Evolutionary conservation across 306 rosid genomes (phyloP).

Genomic region (Vicia faba): DNA sequence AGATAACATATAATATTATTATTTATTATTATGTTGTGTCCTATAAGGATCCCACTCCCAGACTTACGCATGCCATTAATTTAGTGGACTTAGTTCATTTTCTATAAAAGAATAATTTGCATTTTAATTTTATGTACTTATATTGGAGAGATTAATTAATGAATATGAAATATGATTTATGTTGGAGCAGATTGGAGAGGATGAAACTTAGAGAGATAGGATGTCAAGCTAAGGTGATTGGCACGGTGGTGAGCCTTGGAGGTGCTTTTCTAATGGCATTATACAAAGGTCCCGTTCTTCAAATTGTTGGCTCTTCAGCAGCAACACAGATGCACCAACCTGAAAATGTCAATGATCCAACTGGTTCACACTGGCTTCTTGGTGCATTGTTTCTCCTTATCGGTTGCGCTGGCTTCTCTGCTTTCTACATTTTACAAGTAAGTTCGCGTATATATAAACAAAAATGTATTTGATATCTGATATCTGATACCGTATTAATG

Average conservation of each 20-base stretch:
- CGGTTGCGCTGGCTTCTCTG: constrained; percentile 67
- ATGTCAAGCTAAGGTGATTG: constrained; percentile 68
- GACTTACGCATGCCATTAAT: constrained; percentile 16
- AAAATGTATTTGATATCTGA: no score
- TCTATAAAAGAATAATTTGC: no score
- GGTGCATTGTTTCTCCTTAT: constrained; percentile 65
- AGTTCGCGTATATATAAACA: background rate
- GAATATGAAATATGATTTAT: background rate
- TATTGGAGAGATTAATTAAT: background rate
- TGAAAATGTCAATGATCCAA: constrained; percentile 39
- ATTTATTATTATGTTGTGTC: constrained; percentile 5
- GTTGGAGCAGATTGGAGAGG: constrained; percentile 47
- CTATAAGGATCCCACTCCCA: constrained; percentile 38
- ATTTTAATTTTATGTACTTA: no score
- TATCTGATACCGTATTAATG: no score
- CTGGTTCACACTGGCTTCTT: constrained; percentile 46
- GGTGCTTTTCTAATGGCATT: constrained; percentile 82
- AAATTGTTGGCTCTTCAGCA: constrained; percentile 27
- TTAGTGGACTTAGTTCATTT: background rate
- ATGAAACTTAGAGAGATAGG: constrained; percentile 51
- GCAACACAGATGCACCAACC: constrained; percentile 3
- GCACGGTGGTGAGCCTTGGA: constrained; percentile 59
- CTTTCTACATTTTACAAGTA: constrained; percentile 66
- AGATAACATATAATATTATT: no score
- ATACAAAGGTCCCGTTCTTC: constrained; percentile 69